Conservation (phyloP, 129 eudicot genomes). For the Cynara cardunculus region DNA sequence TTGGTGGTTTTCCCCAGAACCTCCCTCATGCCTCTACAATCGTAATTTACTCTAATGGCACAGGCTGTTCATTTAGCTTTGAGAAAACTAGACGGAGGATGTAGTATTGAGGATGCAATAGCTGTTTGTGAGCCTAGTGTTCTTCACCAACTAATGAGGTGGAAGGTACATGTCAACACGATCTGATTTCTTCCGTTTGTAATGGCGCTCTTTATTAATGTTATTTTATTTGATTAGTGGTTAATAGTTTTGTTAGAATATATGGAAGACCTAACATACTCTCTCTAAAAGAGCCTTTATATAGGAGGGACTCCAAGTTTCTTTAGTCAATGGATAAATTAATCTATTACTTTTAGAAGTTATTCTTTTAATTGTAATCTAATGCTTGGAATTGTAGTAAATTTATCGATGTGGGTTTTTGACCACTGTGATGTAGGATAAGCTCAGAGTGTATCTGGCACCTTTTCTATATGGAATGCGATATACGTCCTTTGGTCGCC, state of each 20-base stretch:
- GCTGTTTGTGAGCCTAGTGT: conserved; percentile 67
- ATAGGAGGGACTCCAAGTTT: no score
- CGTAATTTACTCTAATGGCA: conserved; percentile 1
- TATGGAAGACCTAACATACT: no score
- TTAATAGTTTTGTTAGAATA: no score
- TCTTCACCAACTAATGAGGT: conserved; percentile 50
- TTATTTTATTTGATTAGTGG: no score
- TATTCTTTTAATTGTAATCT: neutral
- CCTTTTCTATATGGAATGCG: conserved; percentile 53
- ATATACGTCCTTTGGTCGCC: conserved; percentile 29
- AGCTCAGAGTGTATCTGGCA: conserved; percentile 65
- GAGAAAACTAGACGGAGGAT: conserved; percentile 62
- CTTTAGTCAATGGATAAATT: no score
- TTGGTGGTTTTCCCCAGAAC: no score
- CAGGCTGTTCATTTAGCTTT: conserved; percentile 78
- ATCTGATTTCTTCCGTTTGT: neutral
- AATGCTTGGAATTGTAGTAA: neutral
- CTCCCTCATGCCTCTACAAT: neutral
- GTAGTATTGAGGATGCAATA: conserved; percentile 72
- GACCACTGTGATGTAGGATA: neutral
- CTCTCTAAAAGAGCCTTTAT: no score
- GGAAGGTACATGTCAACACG: conserved; percentile 54
- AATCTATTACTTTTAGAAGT: neutral
- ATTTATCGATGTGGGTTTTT: neutral
- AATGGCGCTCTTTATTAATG: no score